Percentiles rank a stretch among this genome's conserved stretches.
Evolutionary conservation across 2,329 filamentous ascomycete species (phyloP).

Genomic region (Emydomyces testavorans): DNA sequence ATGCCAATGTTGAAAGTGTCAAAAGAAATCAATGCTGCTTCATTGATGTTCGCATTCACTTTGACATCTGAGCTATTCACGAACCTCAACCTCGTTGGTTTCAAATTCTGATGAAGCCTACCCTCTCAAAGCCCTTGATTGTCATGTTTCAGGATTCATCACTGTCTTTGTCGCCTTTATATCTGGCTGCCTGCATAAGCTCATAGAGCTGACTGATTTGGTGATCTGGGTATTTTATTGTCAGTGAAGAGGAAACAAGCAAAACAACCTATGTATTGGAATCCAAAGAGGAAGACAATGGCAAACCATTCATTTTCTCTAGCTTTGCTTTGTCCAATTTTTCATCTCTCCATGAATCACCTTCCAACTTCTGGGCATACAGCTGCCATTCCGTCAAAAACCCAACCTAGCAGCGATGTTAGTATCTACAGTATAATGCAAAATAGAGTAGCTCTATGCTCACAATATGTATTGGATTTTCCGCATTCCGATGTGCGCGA

Average conservation of each 20-base stretch:
- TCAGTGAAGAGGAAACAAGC: slow-evolving; percentile 12
- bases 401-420: slow-evolving; percentile 53
- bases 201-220: slow-evolving; percentile 91
- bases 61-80: background rate
- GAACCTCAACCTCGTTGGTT: background rate
- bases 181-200: slow-evolving; percentile 70
- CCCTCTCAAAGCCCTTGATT: background rate
- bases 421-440: background rate
- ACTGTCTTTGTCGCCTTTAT: slow-evolving; percentile 32
- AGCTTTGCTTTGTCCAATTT: slow-evolving; percentile 74
- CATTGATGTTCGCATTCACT: background rate
- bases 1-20: background rate
- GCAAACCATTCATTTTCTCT: slow-evolving; percentile 83
- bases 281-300: background rate
- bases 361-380: slow-evolving; percentile 86
- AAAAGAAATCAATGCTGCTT: background rate
- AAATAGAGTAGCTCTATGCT: slow-evolving; percentile 21
- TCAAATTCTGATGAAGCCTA: background rate
- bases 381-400: slow-evolving; percentile 95
- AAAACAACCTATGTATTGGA: background rate
- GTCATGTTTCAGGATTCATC: slow-evolving; percentile 11
- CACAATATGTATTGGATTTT: slow-evolving; percentile 88
- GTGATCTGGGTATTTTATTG: slow-evolving; percentile 51
- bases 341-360: slow-evolving; percentile 70
- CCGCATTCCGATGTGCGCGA: slow-evolving; percentile 65